These are phyloP conservation scores for Zygnema cylindricum DNA, from an alignment of 139 green algal species.

Conservation along the genomic window DNA sequence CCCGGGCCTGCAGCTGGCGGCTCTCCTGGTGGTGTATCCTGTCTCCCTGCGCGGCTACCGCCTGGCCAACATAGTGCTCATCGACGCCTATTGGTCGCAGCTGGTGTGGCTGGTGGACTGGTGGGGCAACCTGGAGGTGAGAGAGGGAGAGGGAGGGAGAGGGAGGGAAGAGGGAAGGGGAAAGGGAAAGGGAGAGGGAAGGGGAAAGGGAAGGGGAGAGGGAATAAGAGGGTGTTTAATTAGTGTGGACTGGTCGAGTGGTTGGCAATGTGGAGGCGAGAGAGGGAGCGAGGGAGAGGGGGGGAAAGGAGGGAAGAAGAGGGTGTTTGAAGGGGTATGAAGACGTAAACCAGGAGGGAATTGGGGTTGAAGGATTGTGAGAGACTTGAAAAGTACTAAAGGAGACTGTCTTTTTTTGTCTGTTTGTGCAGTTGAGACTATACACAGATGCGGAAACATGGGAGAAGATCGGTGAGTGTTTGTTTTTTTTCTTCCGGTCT, in stretches of 20 bases:
- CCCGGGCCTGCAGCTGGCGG: slow-evolving; percentile 13
- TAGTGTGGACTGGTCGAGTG: neutral
- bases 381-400: too few species aligned
- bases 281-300: neutral
- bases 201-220: neutral
- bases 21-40: slow-evolving; percentile 36
- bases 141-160: neutral
- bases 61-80: slow-evolving; percentile 30
- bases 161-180: neutral
- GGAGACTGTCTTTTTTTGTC: neutral
- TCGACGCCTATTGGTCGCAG: slow-evolving; percentile 54
- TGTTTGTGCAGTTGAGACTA: slow-evolving; percentile 14
- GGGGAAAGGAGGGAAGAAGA: neutral
- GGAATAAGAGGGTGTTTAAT: neutral
- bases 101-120: slow-evolving; percentile 57
- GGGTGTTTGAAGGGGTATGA: neutral
- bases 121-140: slow-evolving; percentile 44
- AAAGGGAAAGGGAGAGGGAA: neutral
- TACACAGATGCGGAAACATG: slow-evolving; percentile 5
- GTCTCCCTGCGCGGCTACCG: slow-evolving; percentile 40
- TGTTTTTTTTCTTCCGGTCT: too few species aligned
- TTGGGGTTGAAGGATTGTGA: too few species aligned
- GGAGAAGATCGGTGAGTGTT: neutral
- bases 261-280: neutral
- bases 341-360: too few species aligned